Percentiles rank a stretch among this genome's conserved stretches.
Evolutionary conservation across 495 filamentous ascomycete genomes (phyloP).

Genomic region (Daldinia concentrica): DNA sequence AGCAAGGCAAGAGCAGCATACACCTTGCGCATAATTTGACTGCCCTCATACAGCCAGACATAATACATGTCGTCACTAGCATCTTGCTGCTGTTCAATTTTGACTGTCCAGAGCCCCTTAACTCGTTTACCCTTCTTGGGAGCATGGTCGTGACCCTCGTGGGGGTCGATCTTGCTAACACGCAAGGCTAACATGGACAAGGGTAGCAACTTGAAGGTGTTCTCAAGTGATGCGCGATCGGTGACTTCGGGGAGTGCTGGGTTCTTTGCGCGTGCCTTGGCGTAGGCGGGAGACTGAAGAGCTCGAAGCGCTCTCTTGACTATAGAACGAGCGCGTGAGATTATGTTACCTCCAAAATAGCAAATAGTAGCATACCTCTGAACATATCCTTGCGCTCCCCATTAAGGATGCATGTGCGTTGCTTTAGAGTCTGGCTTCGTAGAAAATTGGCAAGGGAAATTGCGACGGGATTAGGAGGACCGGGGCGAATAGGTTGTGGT

Average conservation of each 20-base stretch:
- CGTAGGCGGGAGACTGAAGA: slow-evolving; percentile 87
- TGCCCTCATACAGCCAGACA: slow-evolving; percentile 94
- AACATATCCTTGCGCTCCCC: slow-evolving; percentile 99
- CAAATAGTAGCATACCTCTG: slow-evolving; percentile 67
- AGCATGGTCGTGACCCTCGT: slow-evolving; percentile 74
- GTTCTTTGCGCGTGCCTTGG: slow-evolving; percentile 88
- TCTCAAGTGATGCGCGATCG: slow-evolving; percentile 85
- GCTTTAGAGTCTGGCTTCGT: slow-evolving; percentile 84
- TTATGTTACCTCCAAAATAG: not conserved
- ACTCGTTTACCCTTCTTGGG: slow-evolving; percentile 81
- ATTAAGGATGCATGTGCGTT: slow-evolving; percentile 90
- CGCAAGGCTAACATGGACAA: slow-evolving; percentile 94
- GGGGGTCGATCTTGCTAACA: slow-evolving; percentile 81
- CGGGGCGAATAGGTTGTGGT: slow-evolving; percentile 69
- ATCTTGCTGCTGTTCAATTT: slow-evolving; percentile 96
- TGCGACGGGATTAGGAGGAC: slow-evolving; percentile 85
- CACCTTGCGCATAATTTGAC: slow-evolving; percentile 90
- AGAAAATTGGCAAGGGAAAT: slow-evolving; percentile 92
- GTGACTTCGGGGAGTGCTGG: slow-evolving; percentile 86
- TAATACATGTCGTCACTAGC: slow-evolving; percentile 91
- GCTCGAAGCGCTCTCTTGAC: slow-evolving; percentile 98
- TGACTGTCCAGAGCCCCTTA: slow-evolving; percentile 97
- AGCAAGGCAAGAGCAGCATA: slow-evolving; percentile 85
- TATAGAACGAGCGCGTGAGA: slow-evolving; percentile 47
- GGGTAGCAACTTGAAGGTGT: slow-evolving; percentile 93